Evolutionary conservation across 176 grass and related monocot genomes (phyloP).

Genomic region (maize (Zea mays)): DNA sequence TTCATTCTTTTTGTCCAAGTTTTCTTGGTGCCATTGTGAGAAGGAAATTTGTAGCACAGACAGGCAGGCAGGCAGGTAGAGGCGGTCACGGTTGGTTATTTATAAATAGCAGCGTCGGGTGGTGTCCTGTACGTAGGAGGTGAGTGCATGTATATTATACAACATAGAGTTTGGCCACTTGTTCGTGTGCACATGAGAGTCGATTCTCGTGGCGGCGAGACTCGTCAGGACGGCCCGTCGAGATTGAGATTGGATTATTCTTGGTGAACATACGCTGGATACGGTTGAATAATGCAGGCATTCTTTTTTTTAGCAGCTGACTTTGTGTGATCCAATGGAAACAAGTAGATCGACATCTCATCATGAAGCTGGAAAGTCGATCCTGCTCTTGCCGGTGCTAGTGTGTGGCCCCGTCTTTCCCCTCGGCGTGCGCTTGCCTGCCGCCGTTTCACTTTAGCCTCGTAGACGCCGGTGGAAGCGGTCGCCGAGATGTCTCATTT

Average conservation of each 20-base stretch:
- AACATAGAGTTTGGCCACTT: neutral
- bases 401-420: neutral
- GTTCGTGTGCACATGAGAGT: conserved; percentile 15
- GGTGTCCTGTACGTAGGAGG: neutral
- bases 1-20: conserved; percentile 32
- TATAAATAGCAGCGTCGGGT: neutral
- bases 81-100: neutral
- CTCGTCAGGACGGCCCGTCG: neutral
- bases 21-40: conserved; percentile 13
- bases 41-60: conserved; percentile 10
- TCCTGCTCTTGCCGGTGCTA: neutral
- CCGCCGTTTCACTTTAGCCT: too few relatives aligned
- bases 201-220: neutral
- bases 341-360: neutral
- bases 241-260: conserved; percentile 26
- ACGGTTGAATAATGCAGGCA: conserved; percentile 22
- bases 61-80: neutral
- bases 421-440: neutral
- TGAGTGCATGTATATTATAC: neutral
- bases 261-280: conserved; percentile 9
- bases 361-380: neutral
- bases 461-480: neutral
- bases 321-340: neutral
- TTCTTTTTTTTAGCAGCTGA: conserved; percentile 6
- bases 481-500: neutral